Evolutionary conservation across 1,284 basidiomycete genomes (phyloP).

Genomic region (Tylopilus sp.): DNA sequence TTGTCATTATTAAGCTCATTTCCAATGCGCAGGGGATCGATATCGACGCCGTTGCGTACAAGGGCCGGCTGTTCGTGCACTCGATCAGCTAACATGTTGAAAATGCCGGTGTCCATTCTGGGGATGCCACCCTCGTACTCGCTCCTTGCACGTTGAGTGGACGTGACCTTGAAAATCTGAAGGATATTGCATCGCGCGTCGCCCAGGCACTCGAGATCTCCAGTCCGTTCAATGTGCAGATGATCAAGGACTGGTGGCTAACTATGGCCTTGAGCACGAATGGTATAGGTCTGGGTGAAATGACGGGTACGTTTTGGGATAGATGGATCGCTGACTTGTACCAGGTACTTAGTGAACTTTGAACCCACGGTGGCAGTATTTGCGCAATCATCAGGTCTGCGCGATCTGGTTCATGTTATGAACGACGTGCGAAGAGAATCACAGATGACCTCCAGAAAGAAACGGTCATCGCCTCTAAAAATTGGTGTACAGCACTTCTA

Average conservation of each 20-base stretch:
- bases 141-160: constrained; percentile 92
- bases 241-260: constrained; percentile 98
- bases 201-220: constrained; percentile 96
- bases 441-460: too few species aligned
- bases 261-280: constrained; percentile 98
- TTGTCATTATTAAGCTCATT: constrained; percentile 99
- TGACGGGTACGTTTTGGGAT: too few species aligned
- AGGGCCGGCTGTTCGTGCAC: constrained; percentile 95
- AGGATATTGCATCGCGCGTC: constrained; percentile 95
- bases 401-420: too few species aligned
- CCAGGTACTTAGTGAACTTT: too few species aligned
- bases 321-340: too few species aligned
- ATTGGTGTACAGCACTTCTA: too few species aligned
- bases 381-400: too few species aligned
- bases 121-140: constrained; percentile 97
- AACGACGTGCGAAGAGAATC: too few species aligned
- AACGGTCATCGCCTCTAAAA: too few species aligned
- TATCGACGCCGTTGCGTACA: constrained; percentile 96
- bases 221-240: constrained; percentile 99
- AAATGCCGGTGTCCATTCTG: constrained; percentile 99
- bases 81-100: constrained; percentile 99
- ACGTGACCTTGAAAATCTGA: constrained; percentile 87
- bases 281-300: too few species aligned
- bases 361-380: too few species aligned
- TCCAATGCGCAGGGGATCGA: constrained; percentile 98